These are phyloP conservation scores for Mycena pura DNA, from an alignment of 768 basidiomycete species.

Conservation along the genomic window DNA sequence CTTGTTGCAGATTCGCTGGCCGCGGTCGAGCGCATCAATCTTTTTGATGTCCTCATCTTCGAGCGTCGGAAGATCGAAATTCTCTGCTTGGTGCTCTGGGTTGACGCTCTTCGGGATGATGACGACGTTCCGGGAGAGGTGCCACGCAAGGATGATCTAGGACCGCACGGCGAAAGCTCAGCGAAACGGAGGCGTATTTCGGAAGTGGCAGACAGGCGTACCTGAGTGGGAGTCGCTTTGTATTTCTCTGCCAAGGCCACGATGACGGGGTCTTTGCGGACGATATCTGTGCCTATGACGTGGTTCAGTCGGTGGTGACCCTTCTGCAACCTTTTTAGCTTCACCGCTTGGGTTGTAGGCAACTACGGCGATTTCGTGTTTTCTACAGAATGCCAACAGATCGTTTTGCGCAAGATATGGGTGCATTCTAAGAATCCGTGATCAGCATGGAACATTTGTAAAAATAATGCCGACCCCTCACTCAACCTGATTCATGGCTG, in stretches of 20 bases:
- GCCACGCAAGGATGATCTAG: conserved; percentile 40
- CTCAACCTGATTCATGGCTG: conserved; percentile 43
- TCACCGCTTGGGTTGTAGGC: conserved; percentile 41
- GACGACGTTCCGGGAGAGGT: conserved; percentile 35
- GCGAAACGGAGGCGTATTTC: not conserved
- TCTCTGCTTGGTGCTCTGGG: conserved; percentile 19
- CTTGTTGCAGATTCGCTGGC: conserved; percentile 48
- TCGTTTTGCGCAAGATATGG: conserved; percentile 37
- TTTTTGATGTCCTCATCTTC: conserved; percentile 50
- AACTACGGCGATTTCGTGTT: conserved; percentile 39
- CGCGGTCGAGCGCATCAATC: conserved; percentile 52
- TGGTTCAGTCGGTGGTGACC: not conserved
- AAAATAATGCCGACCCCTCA: not conserved
- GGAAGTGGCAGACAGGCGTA: not conserved
- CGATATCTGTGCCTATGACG: conserved; percentile 27
- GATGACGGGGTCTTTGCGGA: conserved; percentile 37
- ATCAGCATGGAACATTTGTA: no score
- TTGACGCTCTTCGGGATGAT: conserved; percentile 36
- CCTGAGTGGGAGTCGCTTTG: conserved; percentile 32
- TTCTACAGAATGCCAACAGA: conserved; percentile 34
- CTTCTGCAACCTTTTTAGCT: not conserved
- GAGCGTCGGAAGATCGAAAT: conserved; percentile 38
- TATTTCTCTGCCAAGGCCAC: conserved; percentile 38
- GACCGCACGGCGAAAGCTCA: not conserved
- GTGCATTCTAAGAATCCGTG: conserved; percentile 36